A percentile compares a stretch with the other conserved stretches of the same genome.
Conservation (phyloP, 176 grass and related monocot genomes). For the Elymus sibiricus region DNA sequence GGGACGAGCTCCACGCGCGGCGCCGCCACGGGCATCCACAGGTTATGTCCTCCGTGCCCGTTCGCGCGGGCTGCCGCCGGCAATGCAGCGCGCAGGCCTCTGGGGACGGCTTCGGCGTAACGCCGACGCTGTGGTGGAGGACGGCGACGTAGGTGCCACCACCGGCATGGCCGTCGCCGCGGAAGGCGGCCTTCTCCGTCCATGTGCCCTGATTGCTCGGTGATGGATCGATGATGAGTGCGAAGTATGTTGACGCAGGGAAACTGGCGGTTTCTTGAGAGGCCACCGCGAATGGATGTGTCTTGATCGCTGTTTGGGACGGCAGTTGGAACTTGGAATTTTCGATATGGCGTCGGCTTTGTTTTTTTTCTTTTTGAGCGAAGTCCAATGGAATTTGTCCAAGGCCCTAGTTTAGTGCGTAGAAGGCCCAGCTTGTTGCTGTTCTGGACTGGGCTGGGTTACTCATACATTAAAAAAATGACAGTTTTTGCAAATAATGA, state of each 20-base stretch:
- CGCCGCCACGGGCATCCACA: neutral
- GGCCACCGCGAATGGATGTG: too few species aligned
- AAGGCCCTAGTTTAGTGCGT: too few species aligned
- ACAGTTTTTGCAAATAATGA: too few species aligned
- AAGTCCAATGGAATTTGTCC: too few species aligned
- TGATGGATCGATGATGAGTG: too few species aligned
- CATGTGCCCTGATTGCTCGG: neutral
- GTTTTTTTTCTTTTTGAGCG: too few species aligned
- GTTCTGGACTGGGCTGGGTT: neutral
- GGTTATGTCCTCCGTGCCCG: neutral
- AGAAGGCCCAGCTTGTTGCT: neutral
- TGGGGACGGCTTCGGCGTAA: constrained; percentile 5
- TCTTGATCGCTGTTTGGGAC: too few species aligned
- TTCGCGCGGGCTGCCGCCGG: neutral
- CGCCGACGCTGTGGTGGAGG: neutral
- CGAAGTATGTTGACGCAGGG: neutral
- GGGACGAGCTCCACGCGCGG: neutral
- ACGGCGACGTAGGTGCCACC: neutral
- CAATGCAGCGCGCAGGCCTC: constrained; percentile 4
- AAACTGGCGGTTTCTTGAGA: neutral
- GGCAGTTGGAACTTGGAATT: too few species aligned
- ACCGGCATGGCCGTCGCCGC: neutral
- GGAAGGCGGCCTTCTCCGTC: neutral
- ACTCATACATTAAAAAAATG: too few species aligned
- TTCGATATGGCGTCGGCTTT: neutral